Evolutionary conservation across 139 green algal species (phyloP).

Genomic region (Chlorella sp.): DNA sequence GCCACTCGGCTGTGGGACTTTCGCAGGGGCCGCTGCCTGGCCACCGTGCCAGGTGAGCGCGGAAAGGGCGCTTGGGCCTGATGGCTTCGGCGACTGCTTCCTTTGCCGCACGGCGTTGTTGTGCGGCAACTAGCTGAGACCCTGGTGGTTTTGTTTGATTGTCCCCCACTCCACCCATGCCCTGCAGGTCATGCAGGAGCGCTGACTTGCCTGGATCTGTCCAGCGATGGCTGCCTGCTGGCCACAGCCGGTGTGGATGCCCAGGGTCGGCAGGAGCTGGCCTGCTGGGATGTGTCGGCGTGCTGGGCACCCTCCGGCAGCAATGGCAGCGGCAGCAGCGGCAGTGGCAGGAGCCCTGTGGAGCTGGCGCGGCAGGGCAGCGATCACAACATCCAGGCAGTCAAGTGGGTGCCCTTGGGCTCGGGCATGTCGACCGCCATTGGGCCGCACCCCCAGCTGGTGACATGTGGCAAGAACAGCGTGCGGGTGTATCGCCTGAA

Average conservation of each 20-base stretch:
- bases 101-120: too few species aligned
- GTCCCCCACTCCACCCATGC: too few species aligned
- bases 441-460: slow-evolving; percentile 50
- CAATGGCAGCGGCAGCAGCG: not conserved
- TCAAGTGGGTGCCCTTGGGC: slow-evolving; percentile 67
- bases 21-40: slow-evolving; percentile 54
- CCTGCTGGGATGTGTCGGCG: slow-evolving; percentile 76
- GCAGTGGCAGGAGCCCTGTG: not conserved
- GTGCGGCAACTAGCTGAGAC: too few species aligned
- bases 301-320: slow-evolving; percentile 33
- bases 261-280: slow-evolving; percentile 70
- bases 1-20: slow-evolving; percentile 84
- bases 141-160: too few species aligned
- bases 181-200: slow-evolving; percentile 65
- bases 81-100: too few species aligned
- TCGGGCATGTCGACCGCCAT: too few species aligned
- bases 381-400: slow-evolving; percentile 75
- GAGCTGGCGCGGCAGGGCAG: slow-evolving; percentile 57
- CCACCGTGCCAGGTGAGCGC: slow-evolving; percentile 57
- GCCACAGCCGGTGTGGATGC: slow-evolving; percentile 73
- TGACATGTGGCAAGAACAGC: slow-evolving; percentile 79
- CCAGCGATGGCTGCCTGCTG: slow-evolving; percentile 68
- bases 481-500: slow-evolving; percentile 60
- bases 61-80: too few species aligned
- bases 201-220: slow-evolving; percentile 76